Conservation (phyloP, 208 protist genomes). For the Acanthamoeba triangularis region DNA sequence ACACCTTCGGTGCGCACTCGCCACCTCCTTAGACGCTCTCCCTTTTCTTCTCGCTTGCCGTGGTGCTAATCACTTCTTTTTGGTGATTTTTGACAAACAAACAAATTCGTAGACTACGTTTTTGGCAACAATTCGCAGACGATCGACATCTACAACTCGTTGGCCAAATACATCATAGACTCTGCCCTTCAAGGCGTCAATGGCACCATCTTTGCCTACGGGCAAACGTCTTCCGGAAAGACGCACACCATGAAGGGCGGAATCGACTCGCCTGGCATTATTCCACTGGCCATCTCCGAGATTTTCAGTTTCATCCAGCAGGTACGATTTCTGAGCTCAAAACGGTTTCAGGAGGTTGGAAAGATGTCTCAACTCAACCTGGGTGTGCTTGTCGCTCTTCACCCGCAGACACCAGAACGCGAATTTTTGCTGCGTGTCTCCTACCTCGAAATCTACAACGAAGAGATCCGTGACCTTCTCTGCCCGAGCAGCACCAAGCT, state of each 20-base stretch:
- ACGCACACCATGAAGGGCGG: conserved; percentile 92
- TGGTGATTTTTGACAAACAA: not conserved
- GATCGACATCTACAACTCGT: conserved; percentile 60
- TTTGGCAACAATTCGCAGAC: conserved; percentile 56
- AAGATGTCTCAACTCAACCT: no score
- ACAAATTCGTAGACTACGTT: conserved; percentile 27
- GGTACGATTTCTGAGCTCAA: conserved; percentile 28
- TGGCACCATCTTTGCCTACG: conserved; percentile 92
- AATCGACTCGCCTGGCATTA: conserved; percentile 81
- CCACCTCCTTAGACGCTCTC: no score
- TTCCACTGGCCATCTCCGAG: conserved; percentile 85
- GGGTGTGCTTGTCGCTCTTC: not conserved
- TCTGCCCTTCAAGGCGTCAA: conserved; percentile 75
- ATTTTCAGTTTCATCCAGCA: conserved; percentile 85
- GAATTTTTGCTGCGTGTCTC: conserved; percentile 91
- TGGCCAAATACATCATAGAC: conserved; percentile 68
- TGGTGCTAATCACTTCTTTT: not conserved
- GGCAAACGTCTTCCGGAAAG: conserved; percentile 92
- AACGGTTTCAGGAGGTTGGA: no score
- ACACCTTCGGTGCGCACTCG: conserved; percentile 50
- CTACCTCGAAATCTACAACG: conserved; percentile 94
- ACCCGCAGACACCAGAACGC: conserved; percentile 78
- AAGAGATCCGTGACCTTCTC: conserved; percentile 91
- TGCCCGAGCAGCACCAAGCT: conserved; percentile 82
- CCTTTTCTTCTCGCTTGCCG: not conserved